Evolutionary conservation across 2,329 filamentous ascomycete species (phyloP), one percentile per base, ranked within the genome.

Genomic region (Colletotrichum tofieldiae): DNA sequence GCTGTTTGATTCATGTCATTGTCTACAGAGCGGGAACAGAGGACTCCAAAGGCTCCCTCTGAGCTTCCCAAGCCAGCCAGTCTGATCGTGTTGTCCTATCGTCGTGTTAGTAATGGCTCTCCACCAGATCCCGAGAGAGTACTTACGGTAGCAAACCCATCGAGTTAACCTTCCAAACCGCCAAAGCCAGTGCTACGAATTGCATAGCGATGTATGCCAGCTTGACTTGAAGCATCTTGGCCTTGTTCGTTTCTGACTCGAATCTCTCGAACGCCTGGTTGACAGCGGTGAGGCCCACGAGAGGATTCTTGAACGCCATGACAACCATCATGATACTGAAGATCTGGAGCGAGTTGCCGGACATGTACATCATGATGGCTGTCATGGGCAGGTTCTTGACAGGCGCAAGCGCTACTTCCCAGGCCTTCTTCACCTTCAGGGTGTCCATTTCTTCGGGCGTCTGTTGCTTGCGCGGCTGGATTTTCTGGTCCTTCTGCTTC

Each of bases 251-350:
- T 65, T 94, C 92, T 26, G 94, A 95, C 82, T 98, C 94, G 83
- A 97, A 97, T 74, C 93, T 92, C 79, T 94, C 91, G 82, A 99
- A 98, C n/a, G 93, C 94, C 79, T 92, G 90, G 80, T 96, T 95
- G 59, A 96, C 96, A 76, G 87, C 90, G 73, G 97, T 84, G 56
- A 98, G 85, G 43, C 95, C 96, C 82, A 94, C 90, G 73, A 99
- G 89, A 12, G 96, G 96, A 76, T 94, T 97, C 87, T 98, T 98
- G 89, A 99, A 99, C 56, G 97, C 92, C 93, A 98, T 98, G 79
- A 96, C 95, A 23, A 98, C 96, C 95, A 98, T 99, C 94, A 98
- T 98, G 84, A 99, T 98, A 84, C 93, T 97, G 87, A 99, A 99
- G 76, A 99, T 98, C 82, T 99, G 96, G 58, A 99, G 90, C 73